Conservation (phyloP, 1,284 basidiomycete genomes). For the Malassezia furfur region DNA sequence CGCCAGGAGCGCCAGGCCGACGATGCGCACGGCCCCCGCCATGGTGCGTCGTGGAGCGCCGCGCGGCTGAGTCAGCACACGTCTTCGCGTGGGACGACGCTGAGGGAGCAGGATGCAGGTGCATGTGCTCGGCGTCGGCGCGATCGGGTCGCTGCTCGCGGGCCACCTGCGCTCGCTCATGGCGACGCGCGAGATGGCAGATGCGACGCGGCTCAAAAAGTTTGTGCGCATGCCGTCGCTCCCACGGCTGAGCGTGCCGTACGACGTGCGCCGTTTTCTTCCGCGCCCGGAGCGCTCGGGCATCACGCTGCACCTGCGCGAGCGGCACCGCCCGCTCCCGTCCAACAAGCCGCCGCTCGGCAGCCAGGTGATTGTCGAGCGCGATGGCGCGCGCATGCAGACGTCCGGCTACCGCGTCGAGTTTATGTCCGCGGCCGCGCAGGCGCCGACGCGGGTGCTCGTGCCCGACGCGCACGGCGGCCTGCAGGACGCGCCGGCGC, state of each 20-base stretch:
- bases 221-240: slow-evolving; percentile 11
- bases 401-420: slow-evolving; percentile 30
- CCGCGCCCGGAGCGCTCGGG: slow-evolving; percentile 22
- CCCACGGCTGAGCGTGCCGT: slow-evolving; percentile 24
- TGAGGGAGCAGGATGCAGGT: slow-evolving; percentile 32
- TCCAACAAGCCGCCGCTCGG: background rate
- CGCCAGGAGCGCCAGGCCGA: background rate
- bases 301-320: slow-evolving; percentile 32
- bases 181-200: slow-evolving; percentile 16
- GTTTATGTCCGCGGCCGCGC: slow-evolving; percentile 12
- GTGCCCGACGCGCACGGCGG: slow-evolving; percentile 23
- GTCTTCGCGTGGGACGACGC: background rate
- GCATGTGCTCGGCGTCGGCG: slow-evolving; percentile 44
- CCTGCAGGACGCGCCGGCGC: slow-evolving; percentile 19
- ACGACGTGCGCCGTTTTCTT: slow-evolving; percentile 21
- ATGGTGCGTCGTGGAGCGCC: background rate
- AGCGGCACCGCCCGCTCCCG: background rate
- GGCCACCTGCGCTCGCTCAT: slow-evolving; percentile 29
- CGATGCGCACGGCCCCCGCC: slow-evolving; percentile 5
- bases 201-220: background rate
- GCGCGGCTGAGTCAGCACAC: background rate
- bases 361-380: slow-evolving; percentile 18
- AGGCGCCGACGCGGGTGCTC: background rate
- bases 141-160: slow-evolving; percentile 41
- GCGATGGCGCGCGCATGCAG: slow-evolving; percentile 24